phyloP scores from a whole-genome alignment of 192 early-diverging fungal species.

The Diversispora eburnea region DNA sequence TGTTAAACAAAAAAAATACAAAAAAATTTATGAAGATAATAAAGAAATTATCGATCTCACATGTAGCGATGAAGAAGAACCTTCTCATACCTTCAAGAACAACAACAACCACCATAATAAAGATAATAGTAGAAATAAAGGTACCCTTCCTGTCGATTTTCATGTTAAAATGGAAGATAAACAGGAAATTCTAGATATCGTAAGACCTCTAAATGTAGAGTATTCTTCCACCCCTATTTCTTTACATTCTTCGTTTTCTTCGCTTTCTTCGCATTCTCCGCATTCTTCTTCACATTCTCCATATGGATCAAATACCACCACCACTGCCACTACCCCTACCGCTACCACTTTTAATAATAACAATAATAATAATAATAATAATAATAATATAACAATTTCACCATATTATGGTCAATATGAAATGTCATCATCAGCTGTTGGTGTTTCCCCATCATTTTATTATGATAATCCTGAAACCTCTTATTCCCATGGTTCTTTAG shows the following conservation, averaged over 20 bases:
- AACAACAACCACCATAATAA: neutral
- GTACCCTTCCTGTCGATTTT: neutral
- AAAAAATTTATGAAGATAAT: neutral
- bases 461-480: neutral
- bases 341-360: too few relatives aligned
- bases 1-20: conserved; percentile 3
- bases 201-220: neutral
- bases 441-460: neutral
- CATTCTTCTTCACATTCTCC: too few relatives aligned
- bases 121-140: neutral
- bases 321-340: too few relatives aligned
- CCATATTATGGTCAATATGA: neutral
- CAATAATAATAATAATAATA: neutral
- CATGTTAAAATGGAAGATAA: neutral
- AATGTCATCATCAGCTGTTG: too few relatives aligned
- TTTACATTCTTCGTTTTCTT: too few relatives aligned
- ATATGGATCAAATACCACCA: too few relatives aligned
- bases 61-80: conserved; percentile 14
- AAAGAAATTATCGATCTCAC: conserved; percentile 18
- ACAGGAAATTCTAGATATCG: neutral
- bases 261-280: too few relatives aligned
- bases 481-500: neutral
- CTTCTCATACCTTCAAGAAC: neutral
- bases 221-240: too few relatives aligned
- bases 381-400: neutral